phyloP scores from a whole-genome alignment of 2,329 filamentous ascomycete species.

The Bimuria novae-zelandiae region DNA sequence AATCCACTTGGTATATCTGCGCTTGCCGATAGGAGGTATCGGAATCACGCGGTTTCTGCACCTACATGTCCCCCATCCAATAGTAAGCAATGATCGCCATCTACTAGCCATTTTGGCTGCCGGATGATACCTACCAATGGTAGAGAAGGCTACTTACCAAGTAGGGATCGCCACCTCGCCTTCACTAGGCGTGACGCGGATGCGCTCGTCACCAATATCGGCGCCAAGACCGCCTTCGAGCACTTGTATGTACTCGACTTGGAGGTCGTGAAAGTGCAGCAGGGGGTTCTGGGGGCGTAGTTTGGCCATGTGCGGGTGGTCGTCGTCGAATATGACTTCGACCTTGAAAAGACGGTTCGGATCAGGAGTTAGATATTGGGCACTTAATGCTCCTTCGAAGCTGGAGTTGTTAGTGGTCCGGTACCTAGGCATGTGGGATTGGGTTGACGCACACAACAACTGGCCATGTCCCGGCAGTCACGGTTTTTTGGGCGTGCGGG shows the following conservation, averaged over 20 bases:
- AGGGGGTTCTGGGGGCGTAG: constrained; percentile 22
- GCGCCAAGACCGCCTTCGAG: constrained; percentile 28
- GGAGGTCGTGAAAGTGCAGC: constrained; percentile 35
- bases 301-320: constrained; percentile 8
- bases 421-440: not conserved
- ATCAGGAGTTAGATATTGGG: constrained; percentile 1
- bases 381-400: not conserved
- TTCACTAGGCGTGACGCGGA: constrained; percentile 16
- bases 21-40: no score
- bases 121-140: no score
- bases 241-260: constrained; percentile 35
- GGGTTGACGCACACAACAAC: not conserved
- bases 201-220: constrained; percentile 28
- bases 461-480: constrained; percentile 2
- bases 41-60: no score
- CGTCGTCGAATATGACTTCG: constrained; percentile 11
- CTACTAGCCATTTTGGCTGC: no score
- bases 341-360: constrained; percentile 6
- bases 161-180: not conserved
- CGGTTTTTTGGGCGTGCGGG: constrained; percentile 6
- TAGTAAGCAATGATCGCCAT: no score
- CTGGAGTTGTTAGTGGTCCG: not conserved
- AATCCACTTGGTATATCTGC: no score
- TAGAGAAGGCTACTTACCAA: no score
- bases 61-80: no score